Evolutionary conservation across 257 asterid genomes (phyloP), one percentile per base, ranked within the genome.

Genomic region (Paraleonurus japonicus): DNA sequence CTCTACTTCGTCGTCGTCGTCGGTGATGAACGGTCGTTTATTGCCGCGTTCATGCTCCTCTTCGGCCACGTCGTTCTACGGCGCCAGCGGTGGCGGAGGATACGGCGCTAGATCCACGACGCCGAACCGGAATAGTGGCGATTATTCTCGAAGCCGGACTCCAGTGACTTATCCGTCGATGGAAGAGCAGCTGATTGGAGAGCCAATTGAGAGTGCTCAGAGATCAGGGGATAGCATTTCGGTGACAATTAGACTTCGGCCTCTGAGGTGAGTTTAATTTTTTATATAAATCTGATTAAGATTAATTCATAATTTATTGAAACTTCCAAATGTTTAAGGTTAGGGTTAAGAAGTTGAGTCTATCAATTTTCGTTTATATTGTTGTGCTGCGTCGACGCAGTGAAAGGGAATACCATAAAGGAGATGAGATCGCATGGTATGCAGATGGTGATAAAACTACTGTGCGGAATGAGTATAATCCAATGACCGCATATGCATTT

Each of bases 161-260:
- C 95, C 92, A 47, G 91, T 81, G 72, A 70, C 83, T 71, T 88
- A 78, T 76, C 92, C 93, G 47, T 70, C 86, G 51, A 74, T 75
- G 78, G 98, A 89, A 26, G 97, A 86, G 73, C 86, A 85, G 71
- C 79, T 86, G 74, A 67, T 72, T 67, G 84, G 74, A 4, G 97
- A 90, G 77, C 90, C 83, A 3, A 58, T 74, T 17, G 96, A 81
- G 43, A 70, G 28, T 80, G 68, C 81, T n/a, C 77, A 98, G 67
- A 79, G 92, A 89, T 86, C 96, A 79, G 95, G 86, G 73, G 99
- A 95, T 64, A 89, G 98, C 76, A 92, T 95, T 74, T 85, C 98
- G 2, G 99, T 92, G 24, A 92, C 99, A 1, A 85, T 95, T 84
- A 79, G 99, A 33, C 92, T 95, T 83, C 88, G 99, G 45, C 99